Evolutionary conservation across 352 stramenopile species (phyloP), one percentile per base, ranked within the genome.

Genomic region (Phytophthora pseudosyringae): DNA sequence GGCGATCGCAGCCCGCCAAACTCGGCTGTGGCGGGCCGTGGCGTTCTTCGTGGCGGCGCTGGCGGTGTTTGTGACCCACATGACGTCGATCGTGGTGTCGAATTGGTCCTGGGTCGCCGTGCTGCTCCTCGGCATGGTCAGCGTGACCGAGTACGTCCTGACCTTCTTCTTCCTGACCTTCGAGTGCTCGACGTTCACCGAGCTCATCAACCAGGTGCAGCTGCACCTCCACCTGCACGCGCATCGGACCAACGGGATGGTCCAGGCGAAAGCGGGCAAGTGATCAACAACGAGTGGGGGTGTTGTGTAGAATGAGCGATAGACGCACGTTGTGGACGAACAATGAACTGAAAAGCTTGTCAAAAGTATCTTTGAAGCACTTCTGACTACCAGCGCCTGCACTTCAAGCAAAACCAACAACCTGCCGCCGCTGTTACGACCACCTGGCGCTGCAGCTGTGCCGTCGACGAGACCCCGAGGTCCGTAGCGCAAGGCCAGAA

Each of bases 101-200:
- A 72, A 64, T 1, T 80, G 60, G 66, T 69, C 64, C 26, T 80
- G 76, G 60, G 40, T 76, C 16, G 64, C 38, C 8, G 59, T 85
- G 10, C 47, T 86, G 57, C 33, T 81, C 5, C 44, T 85, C 15
- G 45, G 63, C 4, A 47, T 89, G 44, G 69, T 71, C 18, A 73
- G 68, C 11, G 35, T 85, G 41, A 57, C 80, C 39, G 81, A 92
- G 63, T 94, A 94, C 71, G 58, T 90, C 25, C 60, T 94, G 36
- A 73, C 83, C 33, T 92, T 94, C 71, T 94, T 86, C 69, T 84
- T 91, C 50, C 67, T 91, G 39, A 92, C 86, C 38, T 81, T 92
- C 43, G 86, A 94, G 72, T 90, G 81, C 66, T 91, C 86, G 48
- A 83, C 80, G 36, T 94, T 94, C 69, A 92, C 80, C 13, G 83